Evolutionary conservation across 1,284 basidiomycete species (phyloP).

Genomic region (Microbotryomycetes sp.): DNA sequence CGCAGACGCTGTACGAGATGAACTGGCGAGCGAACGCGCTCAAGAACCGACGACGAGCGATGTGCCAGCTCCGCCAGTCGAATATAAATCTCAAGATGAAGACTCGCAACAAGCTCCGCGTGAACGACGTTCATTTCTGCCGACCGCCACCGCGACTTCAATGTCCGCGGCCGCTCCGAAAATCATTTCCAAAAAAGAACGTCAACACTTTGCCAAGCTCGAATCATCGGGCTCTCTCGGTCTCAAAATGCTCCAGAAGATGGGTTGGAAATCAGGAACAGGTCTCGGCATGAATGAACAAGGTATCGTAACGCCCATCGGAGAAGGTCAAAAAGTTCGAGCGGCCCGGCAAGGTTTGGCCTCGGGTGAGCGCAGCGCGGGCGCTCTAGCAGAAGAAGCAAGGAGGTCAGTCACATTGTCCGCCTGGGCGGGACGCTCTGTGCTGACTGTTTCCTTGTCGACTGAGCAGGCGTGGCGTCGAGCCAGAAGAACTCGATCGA

Average conservation of each 20-base stretch:
- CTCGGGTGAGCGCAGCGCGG: slow-evolving; percentile 19
- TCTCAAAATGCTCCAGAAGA: slow-evolving; percentile 80
- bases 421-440: not conserved
- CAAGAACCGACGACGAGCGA: not conserved
- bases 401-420: slow-evolving; percentile 49
- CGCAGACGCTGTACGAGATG: slow-evolving; percentile 6
- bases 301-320: slow-evolving; percentile 82
- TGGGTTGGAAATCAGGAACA: slow-evolving; percentile 82
- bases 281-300: slow-evolving; percentile 72
- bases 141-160: slow-evolving; percentile 3
- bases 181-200: slow-evolving; percentile 57
- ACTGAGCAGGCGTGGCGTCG: slow-evolving; percentile 48
- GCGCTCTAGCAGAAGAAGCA: slow-evolving; percentile 23
- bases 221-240: slow-evolving; percentile 58
- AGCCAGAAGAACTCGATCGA: slow-evolving; percentile 51
- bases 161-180: slow-evolving; percentile 36
- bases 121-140: slow-evolving; percentile 27
- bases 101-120: not conserved
- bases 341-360: slow-evolving; percentile 21
- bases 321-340: slow-evolving; percentile 42
- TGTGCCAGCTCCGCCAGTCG: not conserved
- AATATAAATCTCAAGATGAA: not conserved
- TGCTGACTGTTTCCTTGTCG: not conserved
- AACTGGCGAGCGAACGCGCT: not conserved
- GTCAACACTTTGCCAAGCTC: slow-evolving; percentile 69